Conservation (phyloP, 306 rosid species). For the Trichosanthes cucumerina region DNA sequence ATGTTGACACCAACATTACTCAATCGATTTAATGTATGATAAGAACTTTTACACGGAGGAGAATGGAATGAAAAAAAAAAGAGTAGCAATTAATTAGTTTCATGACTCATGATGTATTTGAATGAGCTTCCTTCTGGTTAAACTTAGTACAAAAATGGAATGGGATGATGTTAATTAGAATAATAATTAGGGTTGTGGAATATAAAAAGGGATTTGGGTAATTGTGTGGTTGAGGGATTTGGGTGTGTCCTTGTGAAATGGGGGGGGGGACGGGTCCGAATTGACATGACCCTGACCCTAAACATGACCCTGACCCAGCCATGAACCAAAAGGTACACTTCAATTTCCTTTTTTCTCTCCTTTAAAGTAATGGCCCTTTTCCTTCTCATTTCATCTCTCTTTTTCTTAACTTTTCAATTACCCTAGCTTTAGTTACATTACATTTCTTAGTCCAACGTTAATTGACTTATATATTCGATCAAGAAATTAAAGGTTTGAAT, state of each 20-base stretch:
- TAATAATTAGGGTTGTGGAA: not conserved
- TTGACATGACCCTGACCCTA: constrained; percentile 13
- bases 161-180: not conserved
- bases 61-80: too few relatives aligned
- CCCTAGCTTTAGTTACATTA: too few relatives aligned
- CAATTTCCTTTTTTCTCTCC: not conserved
- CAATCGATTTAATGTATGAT: too few relatives aligned
- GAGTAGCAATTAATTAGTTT: too few relatives aligned
- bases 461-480: too few relatives aligned
- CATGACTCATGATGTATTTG: too few relatives aligned
- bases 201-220: not conserved
- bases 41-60: too few relatives aligned
- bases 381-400: not conserved
- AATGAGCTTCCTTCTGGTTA: too few relatives aligned
- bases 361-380: not conserved
- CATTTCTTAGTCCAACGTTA: too few relatives aligned
- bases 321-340: not conserved
- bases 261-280: constrained; percentile 7
- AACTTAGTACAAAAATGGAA: not conserved
- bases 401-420: not conserved
- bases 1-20: too few relatives aligned
- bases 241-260: not conserved
- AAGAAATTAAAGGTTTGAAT: too few relatives aligned
- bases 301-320: constrained; percentile 11
- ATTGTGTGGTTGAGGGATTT: not conserved